A percentile compares a stretch with the other conserved stretches of the same genome.
phyloP scores from a whole-genome alignment of 768 basidiomycete species.

The Gloeophyllum trabeum region DNA sequence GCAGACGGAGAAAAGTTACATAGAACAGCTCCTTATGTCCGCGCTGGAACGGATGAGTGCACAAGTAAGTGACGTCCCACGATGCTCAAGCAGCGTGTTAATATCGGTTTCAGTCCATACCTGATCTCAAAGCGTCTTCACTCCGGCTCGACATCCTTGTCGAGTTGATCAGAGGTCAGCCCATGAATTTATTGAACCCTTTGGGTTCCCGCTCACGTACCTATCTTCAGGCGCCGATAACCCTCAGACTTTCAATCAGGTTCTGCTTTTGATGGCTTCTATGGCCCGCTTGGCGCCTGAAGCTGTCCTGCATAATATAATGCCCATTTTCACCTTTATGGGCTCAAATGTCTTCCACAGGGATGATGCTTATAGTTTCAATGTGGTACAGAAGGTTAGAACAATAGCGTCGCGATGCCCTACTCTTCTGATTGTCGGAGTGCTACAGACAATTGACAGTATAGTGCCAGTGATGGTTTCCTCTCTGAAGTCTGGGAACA shows the following conservation, averaged over 20 bases:
- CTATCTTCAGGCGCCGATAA: constrained; percentile 63
- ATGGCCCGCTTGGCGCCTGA: constrained; percentile 80
- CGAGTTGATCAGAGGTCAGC: constrained; percentile 71
- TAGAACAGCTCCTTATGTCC: constrained; percentile 78
- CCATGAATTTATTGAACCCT: background rate
- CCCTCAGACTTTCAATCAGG: constrained; percentile 92
- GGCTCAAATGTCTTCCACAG: constrained; percentile 96
- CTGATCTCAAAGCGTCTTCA: constrained; percentile 39
- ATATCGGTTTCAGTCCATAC: constrained; percentile 19
- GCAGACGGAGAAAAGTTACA: constrained; percentile 60
- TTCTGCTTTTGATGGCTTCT: constrained; percentile 76
- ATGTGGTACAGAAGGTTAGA: constrained; percentile 82
- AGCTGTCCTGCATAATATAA: constrained; percentile 86
- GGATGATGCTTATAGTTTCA: constrained; percentile 92
- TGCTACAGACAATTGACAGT: constrained; percentile 80
- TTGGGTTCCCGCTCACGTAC: constrained; percentile 2
- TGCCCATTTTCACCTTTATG: constrained; percentile 99
- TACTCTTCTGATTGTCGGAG: background rate
- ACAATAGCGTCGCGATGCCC: background rate
- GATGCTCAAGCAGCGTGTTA: background rate
- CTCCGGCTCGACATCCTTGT: constrained; percentile 80
- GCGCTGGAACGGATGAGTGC: constrained; percentile 59
- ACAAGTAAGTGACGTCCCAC: constrained; percentile 32
- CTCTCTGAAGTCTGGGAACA: constrained; percentile 53
- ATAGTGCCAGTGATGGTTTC: constrained; percentile 90